Conservation (phyloP, 352 stramenopile genomes). For the Phytophthora agathidicida region DNA sequence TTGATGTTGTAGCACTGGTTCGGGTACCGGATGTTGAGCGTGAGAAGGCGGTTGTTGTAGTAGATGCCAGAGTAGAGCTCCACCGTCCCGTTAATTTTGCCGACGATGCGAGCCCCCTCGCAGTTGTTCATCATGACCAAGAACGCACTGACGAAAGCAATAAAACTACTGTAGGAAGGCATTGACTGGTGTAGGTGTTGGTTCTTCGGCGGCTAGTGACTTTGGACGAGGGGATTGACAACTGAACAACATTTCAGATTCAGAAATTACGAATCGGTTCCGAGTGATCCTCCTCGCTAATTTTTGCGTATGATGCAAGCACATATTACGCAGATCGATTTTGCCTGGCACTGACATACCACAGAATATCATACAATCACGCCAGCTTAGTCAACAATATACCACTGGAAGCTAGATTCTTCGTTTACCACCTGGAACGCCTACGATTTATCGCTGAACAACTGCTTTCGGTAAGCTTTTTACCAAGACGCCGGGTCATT, state of each 20-base stretch:
- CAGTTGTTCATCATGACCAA: not conserved
- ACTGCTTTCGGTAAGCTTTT: too few species aligned
- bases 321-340: too few species aligned
- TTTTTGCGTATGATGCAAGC: not conserved
- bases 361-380: too few species aligned
- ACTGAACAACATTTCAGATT: too few species aligned
- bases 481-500: too few species aligned
- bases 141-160: not conserved
- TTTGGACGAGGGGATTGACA: conserved; percentile 11
- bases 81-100: conserved; percentile 18
- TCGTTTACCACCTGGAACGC: too few species aligned
- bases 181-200: not conserved
- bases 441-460: too few species aligned
- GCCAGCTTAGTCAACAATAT: too few species aligned
- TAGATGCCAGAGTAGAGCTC: conserved; percentile 15
- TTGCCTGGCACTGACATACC: not conserved
- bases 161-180: not conserved
- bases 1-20: conserved; percentile 33
- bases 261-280: too few species aligned
- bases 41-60: conserved; percentile 18
- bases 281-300: not conserved
- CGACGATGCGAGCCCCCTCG: not conserved
- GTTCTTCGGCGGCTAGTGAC: not conserved
- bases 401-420: too few species aligned
- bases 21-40: conserved; percentile 21